Conservation (phyloP, 78 protist species). For the Dictyostelium firmibasis region DNA sequence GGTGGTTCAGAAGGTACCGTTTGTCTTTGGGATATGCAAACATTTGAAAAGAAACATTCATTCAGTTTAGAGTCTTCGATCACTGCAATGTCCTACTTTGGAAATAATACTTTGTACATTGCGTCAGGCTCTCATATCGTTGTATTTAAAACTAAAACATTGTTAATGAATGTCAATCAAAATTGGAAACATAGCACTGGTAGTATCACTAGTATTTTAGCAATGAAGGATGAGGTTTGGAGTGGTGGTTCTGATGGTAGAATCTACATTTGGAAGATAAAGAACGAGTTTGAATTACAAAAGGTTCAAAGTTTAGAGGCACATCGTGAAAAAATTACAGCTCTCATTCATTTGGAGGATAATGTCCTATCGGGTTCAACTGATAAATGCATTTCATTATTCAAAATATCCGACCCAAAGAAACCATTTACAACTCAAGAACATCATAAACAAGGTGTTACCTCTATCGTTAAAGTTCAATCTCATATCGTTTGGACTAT, state of each 20-base stretch:
- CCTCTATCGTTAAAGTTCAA: conserved; percentile 51
- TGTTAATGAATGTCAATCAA: not conserved
- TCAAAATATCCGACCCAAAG: conserved; percentile 16
- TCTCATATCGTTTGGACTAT: conserved; percentile 66
- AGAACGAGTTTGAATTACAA: conserved; percentile 41
- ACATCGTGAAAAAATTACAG: conserved; percentile 44
- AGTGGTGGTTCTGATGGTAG: conserved; percentile 69
- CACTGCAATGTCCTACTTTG: not conserved
- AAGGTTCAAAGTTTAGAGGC: conserved; percentile 22
- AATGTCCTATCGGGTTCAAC: conserved; percentile 22
- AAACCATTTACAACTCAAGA: not conserved
- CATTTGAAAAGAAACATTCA: conserved; percentile 12
- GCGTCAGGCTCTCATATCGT: conserved; percentile 4
- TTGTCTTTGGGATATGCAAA: conserved; percentile 41
- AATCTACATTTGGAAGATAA: conserved; percentile 57
- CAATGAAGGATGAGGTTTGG: conserved; percentile 69
- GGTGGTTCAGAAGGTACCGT: conserved; percentile 34
- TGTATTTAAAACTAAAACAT: conserved; percentile 34
- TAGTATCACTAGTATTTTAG: conserved; percentile 14
- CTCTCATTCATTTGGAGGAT: conserved; percentile 41
- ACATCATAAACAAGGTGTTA: conserved; percentile 55
- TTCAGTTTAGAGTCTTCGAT: not conserved
- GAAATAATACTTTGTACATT: conserved; percentile 4
- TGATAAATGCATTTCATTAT: conserved; percentile 25
- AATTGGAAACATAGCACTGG: conserved; percentile 64